A percentile compares a stretch with the other conserved stretches of the same genome.
phyloP scores from a whole-genome alignment of 805 yeast genomes.

The Starmera pachycereana region DNA sequence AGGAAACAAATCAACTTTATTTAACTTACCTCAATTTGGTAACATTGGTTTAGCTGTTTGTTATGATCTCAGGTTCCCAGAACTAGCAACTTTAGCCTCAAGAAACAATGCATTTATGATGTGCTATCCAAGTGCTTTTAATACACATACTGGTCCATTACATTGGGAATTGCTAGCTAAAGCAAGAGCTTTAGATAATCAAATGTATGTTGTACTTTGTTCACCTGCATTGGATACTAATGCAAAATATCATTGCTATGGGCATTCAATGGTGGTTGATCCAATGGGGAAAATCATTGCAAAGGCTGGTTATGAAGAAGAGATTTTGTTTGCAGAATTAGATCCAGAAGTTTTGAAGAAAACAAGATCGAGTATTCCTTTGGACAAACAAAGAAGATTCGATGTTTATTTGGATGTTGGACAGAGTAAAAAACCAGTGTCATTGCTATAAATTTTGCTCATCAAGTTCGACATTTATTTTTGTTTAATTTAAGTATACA shows the following conservation, averaged over 20 bases:
- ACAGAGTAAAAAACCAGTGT: not conserved
- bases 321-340: conserved; percentile 57
- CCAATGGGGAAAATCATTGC: conserved; percentile 51
- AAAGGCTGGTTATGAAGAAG: conserved; percentile 72
- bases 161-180: conserved; percentile 75
- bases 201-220: conserved; percentile 63
- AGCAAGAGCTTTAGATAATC: conserved; percentile 68
- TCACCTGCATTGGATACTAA: conserved; percentile 79
- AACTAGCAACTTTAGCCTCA: conserved; percentile 56
- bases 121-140: conserved; percentile 80
- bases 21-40: conserved; percentile 52
- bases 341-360: conserved; percentile 43
- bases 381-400: conserved; percentile 55
- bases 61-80: conserved; percentile 76
- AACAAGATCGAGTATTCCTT: conserved; percentile 57
- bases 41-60: conserved; percentile 80
- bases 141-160: conserved; percentile 75
- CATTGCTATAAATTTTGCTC: not conserved
- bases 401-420: conserved; percentile 37
- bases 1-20: conserved; percentile 72
- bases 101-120: conserved; percentile 59
- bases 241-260: conserved; percentile 52
- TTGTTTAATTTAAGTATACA: too few relatives aligned
- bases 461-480: too few relatives aligned
- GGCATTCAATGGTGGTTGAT: conserved; percentile 54